Evolutionary conservation across 371 early-diverging fungal species (phyloP), one percentile per base, ranked within the genome.

Genomic region (Zychaea mexicana): DNA sequence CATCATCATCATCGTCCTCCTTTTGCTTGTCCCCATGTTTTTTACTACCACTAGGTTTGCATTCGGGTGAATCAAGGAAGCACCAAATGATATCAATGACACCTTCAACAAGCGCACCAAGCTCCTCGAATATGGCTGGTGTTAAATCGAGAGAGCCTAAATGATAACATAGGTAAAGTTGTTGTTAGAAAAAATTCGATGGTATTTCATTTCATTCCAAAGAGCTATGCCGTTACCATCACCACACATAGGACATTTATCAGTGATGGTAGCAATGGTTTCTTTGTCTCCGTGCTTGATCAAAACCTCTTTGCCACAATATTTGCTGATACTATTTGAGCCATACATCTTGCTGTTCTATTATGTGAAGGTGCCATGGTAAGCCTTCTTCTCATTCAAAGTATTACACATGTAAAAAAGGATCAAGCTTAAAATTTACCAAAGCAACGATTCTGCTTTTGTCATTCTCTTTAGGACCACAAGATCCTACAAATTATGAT

Each of bases 381-480:
- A 36, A 36, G 15, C 0, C 15, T 36, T 36, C 0, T 15, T 36
- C 15, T 36, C 36, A 15, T 17, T 13, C 46, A 46, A 15, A 13
- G n/a, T 46, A 21, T n/a, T 7, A 46, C 6, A n/a, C 7, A 46
- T 46, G 46, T 46, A 9, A 46, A 15, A 1, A 1, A 13, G 6
- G 17, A 13, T 46, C 10, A 46, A 13, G 15, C 2, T 46, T 9
- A 0, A 46, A 46, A 46, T 36, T 46, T 75, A 71, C 75, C 73
- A 79, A 56, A 30, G 79, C 79, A 36, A 71, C 72, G 52, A 79
- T 79, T 13, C 57, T 54, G 55, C 74, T 75, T 15, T 73, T 53
- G 19, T 70, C 69, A 30, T 30, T 55, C 46, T 68, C 69, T 22
- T 10, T 64, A 6, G 46, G 46, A n/a, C 60, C 54, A 17, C 62